Base-by-base conservation (phyloP, 2,329 filamentous ascomycete species). In the Nigrospora osmanthi region DNA sequence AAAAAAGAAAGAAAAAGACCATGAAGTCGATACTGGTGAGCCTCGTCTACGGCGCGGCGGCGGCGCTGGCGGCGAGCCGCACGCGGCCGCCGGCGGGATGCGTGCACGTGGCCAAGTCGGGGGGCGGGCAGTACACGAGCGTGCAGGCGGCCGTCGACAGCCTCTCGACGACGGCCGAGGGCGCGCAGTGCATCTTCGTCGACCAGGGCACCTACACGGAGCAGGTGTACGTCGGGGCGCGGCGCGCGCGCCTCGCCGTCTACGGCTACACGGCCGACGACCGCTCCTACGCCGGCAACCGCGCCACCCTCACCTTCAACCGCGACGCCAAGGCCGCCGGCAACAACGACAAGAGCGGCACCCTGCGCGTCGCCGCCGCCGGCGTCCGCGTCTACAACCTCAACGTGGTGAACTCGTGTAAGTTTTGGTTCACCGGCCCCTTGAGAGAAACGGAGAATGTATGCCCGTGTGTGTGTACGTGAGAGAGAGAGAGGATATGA, bases 361-460 rank as follows among this genome's bases (percentile, higher is more conserved):
- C 70, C 0, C 59, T 75, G 28, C 58, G 68, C 11, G 64, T 71
- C 23, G 64, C 67, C 52, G 69, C 73, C 0, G 55, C 60, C 6
- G 70, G 76, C 52, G 70, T 83, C 47, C 75, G 73, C 52, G 62
- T 83, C 15, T 85, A 84, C 65, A 84, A 84, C 51, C 67, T 85
- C 57, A 78, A 74, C 44, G 61, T 75, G 11, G 60, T 62, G 12
- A 75, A 75, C 51, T 64, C 62, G 0, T 70, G 54, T 57, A 38
- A 36, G 52, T 53, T 31, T 6, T 6, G 3, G 12, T 16, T 9
- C 30, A 17, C n/a, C 13, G 11, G 28, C 19, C n/a, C n/a, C 7
- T 12, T 19, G 7, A 23, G 19, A 23, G 19, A 23, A 7, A 23
- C 4, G 7, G 19, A 23, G n/a, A n/a, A n/a, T n/a, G n/a, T n/a